Percentiles rank a stretch among this genome's conserved stretches.
These are phyloP conservation scores for Diphasiastrum complanatum DNA, from an alignment of 83 land plant genomes.

Conservation along the genomic window DNA sequence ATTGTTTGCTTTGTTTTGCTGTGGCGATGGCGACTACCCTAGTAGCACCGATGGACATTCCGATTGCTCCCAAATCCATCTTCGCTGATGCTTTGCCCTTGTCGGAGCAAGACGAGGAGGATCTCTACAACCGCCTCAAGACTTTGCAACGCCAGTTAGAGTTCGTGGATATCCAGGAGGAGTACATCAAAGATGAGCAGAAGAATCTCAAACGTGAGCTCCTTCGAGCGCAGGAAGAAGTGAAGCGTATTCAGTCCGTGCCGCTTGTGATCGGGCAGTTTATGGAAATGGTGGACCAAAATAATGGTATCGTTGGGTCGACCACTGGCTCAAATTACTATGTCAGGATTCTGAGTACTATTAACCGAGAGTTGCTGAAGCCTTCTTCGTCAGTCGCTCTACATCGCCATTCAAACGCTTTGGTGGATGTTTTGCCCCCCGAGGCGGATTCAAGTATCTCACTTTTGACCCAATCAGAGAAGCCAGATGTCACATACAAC, in stretches of 20 bases:
- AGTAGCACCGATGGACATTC: too few species aligned
- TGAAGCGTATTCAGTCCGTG: neutral
- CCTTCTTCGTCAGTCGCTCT: neutral
- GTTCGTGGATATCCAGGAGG: neutral
- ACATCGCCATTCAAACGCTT: neutral
- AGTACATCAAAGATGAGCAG: neutral
- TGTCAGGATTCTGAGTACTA: neutral
- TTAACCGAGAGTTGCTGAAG: constrained; percentile 5
- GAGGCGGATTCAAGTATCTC: neutral
- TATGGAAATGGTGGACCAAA: neutral
- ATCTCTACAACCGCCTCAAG: neutral
- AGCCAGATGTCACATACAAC: constrained; percentile 3
- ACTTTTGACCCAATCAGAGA: neutral
- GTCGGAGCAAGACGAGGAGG: neutral
- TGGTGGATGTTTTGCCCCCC: constrained; percentile 1
- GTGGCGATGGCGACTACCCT: too few species aligned
- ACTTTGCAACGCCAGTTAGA: neutral
- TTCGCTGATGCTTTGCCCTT: too few species aligned
- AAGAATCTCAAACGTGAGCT: neutral
- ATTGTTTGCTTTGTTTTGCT: too few species aligned
- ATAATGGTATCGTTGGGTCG: neutral
- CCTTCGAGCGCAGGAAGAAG: neutral
- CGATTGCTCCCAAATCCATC: too few species aligned
- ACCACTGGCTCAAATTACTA: too few species aligned
- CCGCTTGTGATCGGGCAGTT: constrained; percentile 4